Conservation (phyloP, 2,329 filamentous ascomycete genomes). For the Colletotrichum simmondsii region DNA sequence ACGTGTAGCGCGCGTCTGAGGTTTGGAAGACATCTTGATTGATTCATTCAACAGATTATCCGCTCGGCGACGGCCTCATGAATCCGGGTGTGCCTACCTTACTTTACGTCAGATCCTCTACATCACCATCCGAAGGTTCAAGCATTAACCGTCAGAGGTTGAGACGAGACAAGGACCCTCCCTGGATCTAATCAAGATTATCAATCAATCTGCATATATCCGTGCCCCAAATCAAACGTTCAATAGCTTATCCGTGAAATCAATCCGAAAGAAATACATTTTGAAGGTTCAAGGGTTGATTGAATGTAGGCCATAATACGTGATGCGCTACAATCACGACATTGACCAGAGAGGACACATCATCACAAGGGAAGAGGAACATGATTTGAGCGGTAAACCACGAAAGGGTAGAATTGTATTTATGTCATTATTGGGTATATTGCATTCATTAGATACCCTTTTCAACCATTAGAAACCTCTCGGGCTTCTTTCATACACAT, state of each 20-base stretch:
- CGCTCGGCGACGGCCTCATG: neutral
- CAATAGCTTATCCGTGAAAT: neutral
- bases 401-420: neutral
- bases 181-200: neutral
- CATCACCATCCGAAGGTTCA: too few species aligned
- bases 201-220: neutral
- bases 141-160: neutral
- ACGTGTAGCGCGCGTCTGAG: neutral
- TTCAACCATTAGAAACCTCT: neutral
- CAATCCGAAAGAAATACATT: neutral
- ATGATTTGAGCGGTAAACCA: neutral
- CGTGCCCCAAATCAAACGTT: neutral
- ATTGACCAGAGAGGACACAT: neutral
- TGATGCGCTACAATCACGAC: neutral
- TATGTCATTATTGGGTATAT: constrained; percentile 28
- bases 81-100: neutral
- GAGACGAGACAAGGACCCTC: neutral
- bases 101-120: too few species aligned
- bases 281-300: neutral
- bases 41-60: neutral
- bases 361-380: neutral
- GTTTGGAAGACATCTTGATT: neutral
- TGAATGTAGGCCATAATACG: neutral
- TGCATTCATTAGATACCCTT: constrained; percentile 31
- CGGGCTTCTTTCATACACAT: neutral